Evolutionary conservation across 2,329 filamentous ascomycete species (phyloP), one percentile per base, ranked within the genome.

Genomic region (Lanzia echinophila): DNA sequence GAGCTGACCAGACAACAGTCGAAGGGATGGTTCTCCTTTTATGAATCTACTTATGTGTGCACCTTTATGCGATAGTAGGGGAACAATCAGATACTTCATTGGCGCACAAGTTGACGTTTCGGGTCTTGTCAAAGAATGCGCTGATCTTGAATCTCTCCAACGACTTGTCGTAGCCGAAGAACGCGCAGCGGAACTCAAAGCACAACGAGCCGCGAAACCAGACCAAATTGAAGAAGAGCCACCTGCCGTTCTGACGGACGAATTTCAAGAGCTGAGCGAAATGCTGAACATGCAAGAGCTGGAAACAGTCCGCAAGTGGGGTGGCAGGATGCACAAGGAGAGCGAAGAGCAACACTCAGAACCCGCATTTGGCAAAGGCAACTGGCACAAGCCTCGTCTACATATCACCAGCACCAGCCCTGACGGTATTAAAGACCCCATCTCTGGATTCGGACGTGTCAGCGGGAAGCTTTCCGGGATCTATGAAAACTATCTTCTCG

Each of bases 221-320:
- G 45, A 63, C 32, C 12, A 56, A 32, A 12, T 19, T 28, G 11
- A n/a, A 1, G 33, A 47, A 28, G 50, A 47, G 6, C 22, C 20
- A 10, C 42, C 32, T 38, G 12, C n/a, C 6, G 17, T 62, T 19
- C 66, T 69, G n/a, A 82, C 79, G 55, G 79, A 86, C 54, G 80
- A 84, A 60, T 84, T 90, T 56, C 78, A 80, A 50, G 77, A 83
- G 42, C 71, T 90, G 28, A 79, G 76, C 50, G 83, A 88, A 62
- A 84, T 88, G 77, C 80, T 90, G 65, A 88, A 84, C 53, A 73
- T 80, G 11, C 69, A 75, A 1, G 87, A 90, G 65, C 70, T 90
- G 4, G 80, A 82, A 44, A 83, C 78, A 0, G 81, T 87, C 1
- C 77, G 82, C 2, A 77, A 75, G 52, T 75, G 73, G 53, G 86